phyloP scores from a whole-genome alignment of 2,329 filamentous ascomycete species.

The Neurospora sp. region DNA sequence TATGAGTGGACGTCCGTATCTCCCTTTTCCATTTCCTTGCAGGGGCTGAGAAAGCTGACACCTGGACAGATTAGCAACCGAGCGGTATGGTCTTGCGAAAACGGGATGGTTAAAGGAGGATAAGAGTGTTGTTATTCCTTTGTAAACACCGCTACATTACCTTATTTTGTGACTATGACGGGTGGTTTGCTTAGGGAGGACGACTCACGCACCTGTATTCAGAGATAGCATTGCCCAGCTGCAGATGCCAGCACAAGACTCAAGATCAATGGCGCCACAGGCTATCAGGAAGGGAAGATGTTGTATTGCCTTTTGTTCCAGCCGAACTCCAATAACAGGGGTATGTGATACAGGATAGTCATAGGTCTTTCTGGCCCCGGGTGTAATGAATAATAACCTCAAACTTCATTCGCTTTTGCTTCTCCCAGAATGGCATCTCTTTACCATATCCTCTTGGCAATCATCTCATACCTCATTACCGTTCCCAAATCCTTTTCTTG shows the following conservation, averaged over 20 bases:
- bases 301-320: neutral
- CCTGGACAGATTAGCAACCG: neutral
- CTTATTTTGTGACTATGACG: too few relatives aligned
- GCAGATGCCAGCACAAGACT: neutral
- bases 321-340: neutral
- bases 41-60: neutral
- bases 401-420: neutral
- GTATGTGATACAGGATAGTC: neutral
- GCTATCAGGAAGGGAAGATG: neutral
- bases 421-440: neutral
- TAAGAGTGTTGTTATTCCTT: neutral
- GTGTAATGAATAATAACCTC: too few relatives aligned
- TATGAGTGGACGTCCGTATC: slow-evolving; percentile 8
- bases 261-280: neutral
- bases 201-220: neutral
- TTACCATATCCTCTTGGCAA: slow-evolving; percentile 2
- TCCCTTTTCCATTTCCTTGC: neutral
- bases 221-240: neutral
- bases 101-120: neutral
- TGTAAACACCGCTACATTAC: neutral
- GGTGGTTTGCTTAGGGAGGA: neutral
- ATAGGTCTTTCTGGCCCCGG: neutral
- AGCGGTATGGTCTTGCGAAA: slow-evolving; percentile 1
- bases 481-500: slow-evolving; percentile 89
- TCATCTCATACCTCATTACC: neutral